Base-by-base conservation (phyloP, 148 eudicot species). In the Nyssa sinensis region DNA sequence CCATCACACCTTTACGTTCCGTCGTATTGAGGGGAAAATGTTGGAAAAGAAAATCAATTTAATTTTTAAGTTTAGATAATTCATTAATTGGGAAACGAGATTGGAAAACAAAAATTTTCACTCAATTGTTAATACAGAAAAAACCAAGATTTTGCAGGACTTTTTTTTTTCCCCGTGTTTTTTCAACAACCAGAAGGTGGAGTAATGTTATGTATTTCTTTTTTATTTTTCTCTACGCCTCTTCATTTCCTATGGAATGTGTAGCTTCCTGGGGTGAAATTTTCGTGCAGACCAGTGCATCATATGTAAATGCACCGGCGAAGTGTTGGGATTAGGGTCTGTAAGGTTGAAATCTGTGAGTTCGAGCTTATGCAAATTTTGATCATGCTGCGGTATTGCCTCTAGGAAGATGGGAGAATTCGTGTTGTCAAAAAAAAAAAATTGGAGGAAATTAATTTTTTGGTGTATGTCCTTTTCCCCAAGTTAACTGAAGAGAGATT, bases 271-370 rank as follows among this genome's bases (percentile, higher is more conserved):
- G 60, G n/a, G 49, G 33, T 24, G 58, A 34, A 23, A 7, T 35
- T 9, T 21, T 24, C 16, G 28, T 37, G 17, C 7, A n/a, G 28
- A 10, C 23, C 60, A 25, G 57, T n/a, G 55, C 7, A 60, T 33
- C n/a, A 33, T 58, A 24, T 2, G 47, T 12, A 32, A n/a, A 68
- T 47, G 23, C 72, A 30, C 27, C 39, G 53, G 8, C 30, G 9
- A 37, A 29, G 27, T 53, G 51, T 31, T 31, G 62, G 72, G 72
- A 69, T 7, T 69, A 29, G 37, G 12, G 62, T 31, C n/a, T 51
- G 27, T 51, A n/a, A n/a, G 59, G 59, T 55, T 19, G 6, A 44
- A 44, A 55, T 0, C 24, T 7, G 5, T n/a, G 24, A 55, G 59
- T 19, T 55, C 21, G 5, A 5, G 25, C 59, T 0, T 55, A n/a